A percentile compares a stretch with the other conserved stretches of the same genome.
Conservation (phyloP, 1,284 basidiomycete genomes). For the Rhodotorula mucilaginosa region DNA sequence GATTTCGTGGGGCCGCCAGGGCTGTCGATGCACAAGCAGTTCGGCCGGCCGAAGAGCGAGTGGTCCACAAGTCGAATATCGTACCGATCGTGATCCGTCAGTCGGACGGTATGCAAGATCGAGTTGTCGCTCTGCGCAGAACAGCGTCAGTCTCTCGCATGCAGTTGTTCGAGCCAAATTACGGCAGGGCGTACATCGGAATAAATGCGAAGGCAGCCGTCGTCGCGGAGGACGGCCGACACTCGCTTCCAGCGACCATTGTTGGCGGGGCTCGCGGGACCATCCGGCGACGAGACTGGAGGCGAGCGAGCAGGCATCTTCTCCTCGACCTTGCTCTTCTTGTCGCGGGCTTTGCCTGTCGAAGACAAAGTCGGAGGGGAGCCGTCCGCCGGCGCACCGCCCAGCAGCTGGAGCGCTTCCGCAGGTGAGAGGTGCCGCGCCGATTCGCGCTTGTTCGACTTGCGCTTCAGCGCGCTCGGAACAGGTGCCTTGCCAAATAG, state of each 20-base stretch:
- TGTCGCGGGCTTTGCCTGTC: slow-evolving; percentile 1
- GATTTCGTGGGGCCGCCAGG: background rate
- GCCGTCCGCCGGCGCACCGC: slow-evolving; percentile 19
- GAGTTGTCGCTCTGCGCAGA: slow-evolving; percentile 28
- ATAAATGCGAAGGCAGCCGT: slow-evolving; percentile 35
- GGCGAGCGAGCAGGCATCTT: background rate
- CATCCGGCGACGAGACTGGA: background rate
- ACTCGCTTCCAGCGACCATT: slow-evolving; percentile 26
- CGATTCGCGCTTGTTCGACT: slow-evolving; percentile 36
- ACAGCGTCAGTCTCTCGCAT: no score
- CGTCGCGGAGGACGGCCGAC: slow-evolving; percentile 34
- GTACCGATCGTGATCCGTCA: slow-evolving; percentile 29
- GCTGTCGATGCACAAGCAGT: slow-evolving; percentile 36
- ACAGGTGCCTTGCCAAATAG: slow-evolving; percentile 36
- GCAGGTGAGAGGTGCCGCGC: slow-evolving; percentile 38
- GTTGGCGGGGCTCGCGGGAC: background rate
- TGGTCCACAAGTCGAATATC: slow-evolving; percentile 42
- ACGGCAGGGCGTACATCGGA: slow-evolving; percentile 19
- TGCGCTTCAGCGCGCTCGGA: slow-evolving; percentile 37
- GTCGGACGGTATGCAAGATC: slow-evolving; percentile 31
- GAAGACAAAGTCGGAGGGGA: background rate
- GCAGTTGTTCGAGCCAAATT: background rate
- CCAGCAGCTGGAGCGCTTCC: slow-evolving; percentile 24
- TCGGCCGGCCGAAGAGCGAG: slow-evolving; percentile 41
- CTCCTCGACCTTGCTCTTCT: slow-evolving; percentile 14